Evolutionary conservation across 179 eudicot species (phyloP).

Genomic region (Silene vulgaris): DNA sequence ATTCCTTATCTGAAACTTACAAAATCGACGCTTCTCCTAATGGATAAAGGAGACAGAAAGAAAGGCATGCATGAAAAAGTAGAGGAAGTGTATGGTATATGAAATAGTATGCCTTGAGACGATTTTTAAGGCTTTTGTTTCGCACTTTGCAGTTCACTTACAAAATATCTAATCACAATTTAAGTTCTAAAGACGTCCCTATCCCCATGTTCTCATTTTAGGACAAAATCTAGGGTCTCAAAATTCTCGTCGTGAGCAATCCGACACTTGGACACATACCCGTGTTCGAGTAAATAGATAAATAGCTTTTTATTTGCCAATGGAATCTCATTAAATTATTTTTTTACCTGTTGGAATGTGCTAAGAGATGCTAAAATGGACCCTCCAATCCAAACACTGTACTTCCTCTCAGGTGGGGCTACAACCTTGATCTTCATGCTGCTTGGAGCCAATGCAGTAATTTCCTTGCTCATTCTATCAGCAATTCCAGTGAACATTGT

Average conservation of each 20-base stretch:
- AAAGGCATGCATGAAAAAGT: too few species aligned
- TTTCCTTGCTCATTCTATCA: conserved; percentile 21
- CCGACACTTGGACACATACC: not conserved
- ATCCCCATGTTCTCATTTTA: not conserved
- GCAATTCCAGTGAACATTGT: conserved; percentile 19
- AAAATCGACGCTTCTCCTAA: too few species aligned
- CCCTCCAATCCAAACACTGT: conserved; percentile 17
- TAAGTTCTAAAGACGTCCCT: not conserved
- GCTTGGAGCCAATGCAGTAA: conserved; percentile 19
- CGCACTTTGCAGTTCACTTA: not conserved
- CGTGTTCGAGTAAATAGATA: not conserved
- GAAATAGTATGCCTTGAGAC: not conserved
- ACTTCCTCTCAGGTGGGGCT: conserved; percentile 19
- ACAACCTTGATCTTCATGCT: conserved; percentile 15
- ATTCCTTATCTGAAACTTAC: too few species aligned
- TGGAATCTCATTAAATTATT: not conserved
- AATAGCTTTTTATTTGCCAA: not conserved
- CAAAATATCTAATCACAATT: too few species aligned
- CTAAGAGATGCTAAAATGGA: conserved; percentile 17
- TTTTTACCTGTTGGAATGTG: conserved; percentile 16
- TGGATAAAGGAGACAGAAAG: too few species aligned
- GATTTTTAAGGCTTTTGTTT: not conserved
- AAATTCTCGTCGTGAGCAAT: too few species aligned
- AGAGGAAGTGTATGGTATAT: not conserved
- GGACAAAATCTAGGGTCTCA: not conserved